Evolutionary conservation across 148 eudicot genomes (phyloP), one percentile per base, ranked within the genome.

Genomic region (Limonium bicolor): DNA sequence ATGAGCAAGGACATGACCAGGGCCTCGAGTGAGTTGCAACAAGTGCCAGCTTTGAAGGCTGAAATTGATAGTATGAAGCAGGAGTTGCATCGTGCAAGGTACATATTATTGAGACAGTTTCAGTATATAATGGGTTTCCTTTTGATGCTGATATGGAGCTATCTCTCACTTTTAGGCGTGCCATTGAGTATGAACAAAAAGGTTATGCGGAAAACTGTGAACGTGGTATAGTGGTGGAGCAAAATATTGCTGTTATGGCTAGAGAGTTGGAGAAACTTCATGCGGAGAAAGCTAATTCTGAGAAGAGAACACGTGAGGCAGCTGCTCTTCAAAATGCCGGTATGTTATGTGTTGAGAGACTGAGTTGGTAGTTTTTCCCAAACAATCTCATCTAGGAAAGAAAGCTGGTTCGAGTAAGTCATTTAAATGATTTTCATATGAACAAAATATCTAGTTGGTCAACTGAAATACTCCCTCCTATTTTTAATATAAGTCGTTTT

Each of bases 201-300:
- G 76, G 74, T 19, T 80, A 80, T 59, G 84, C 92, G 3, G 86
- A 88, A 63, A 88, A 80, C 61, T 88, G 60, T 62, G 96, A 83
- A 53, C 94, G 83, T 62, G 96, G 96, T 48, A 78, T 83, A 61
- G 41, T 47, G 59, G 68, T 88, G 94, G 94, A 88, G 77, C 67
- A 56, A 63, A 80, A 83, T 40, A 59, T 88, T 63, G 51, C 83
- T 32, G 36, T 86, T 16, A 88, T 88, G 94, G 86, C 83, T 38
- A 62, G 96, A 26, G 96, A 88, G 56, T 52, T 88, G 66, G 96
- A 88, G 52, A 88, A 88, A 63, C 94, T 88, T 54, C 90, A 84
- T 48, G 96, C 96, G 14, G 96, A 83, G 69, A 73, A 83, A 69
- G 86, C 94, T 67, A 77, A 72, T 59, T 86, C 86, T 13, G 86